A percentile compares a stretch with the other conserved stretches of the same genome.
phyloP scores from a whole-genome alignment of 2,329 filamentous ascomycete species.

The Verticillium dahliae region DNA sequence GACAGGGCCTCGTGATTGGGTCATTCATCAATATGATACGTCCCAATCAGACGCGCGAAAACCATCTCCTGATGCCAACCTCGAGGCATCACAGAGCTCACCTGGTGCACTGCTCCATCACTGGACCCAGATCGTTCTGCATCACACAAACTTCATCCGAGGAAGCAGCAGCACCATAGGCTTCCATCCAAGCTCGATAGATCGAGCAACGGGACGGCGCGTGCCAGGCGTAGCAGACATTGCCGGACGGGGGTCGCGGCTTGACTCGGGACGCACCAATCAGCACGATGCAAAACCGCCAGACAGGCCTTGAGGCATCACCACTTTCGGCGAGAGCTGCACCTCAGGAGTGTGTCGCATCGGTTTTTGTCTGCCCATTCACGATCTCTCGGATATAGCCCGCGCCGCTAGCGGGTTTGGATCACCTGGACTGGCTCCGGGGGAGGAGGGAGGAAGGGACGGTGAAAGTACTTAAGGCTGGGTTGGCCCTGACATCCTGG shows the following conservation, averaged over 20 bases:
- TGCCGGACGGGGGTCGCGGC: neutral
- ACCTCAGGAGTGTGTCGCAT: neutral
- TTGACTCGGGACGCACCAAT: neutral
- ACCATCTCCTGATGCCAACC: neutral
- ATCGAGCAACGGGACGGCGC: neutral
- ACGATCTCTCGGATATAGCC: neutral
- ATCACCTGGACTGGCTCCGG: neutral
- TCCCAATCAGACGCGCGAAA: neutral
- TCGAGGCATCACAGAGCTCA: neutral
- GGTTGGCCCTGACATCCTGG: neutral
- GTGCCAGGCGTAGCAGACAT: neutral
- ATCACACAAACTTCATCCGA: neutral
- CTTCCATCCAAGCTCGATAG: neutral
- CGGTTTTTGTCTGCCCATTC: neutral
- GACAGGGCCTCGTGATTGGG: neutral
- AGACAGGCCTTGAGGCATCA: neutral
- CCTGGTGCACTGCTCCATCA: neutral
- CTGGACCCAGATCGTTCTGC: neutral
- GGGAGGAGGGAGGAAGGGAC: neutral
- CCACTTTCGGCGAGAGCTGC: neutral
- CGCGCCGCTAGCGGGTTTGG: neutral
- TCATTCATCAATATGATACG: neutral
- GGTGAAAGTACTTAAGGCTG: neutral
- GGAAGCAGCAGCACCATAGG: neutral
- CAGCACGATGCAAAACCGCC: neutral